Conservation (phyloP, 73 alveolate species). For the Paramecium primaurelia region DNA sequence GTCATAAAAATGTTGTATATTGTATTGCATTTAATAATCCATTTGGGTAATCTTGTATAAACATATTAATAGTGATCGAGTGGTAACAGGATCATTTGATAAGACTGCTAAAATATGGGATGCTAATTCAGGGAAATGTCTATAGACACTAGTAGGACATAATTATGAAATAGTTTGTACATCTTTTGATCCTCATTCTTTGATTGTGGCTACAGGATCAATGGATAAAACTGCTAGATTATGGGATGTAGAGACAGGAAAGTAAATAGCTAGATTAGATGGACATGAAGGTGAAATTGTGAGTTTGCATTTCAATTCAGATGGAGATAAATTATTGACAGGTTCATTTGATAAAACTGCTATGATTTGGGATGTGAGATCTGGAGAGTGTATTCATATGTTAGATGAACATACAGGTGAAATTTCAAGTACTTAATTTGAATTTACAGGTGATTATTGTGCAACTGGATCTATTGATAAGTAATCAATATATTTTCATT, state of each 20-base stretch:
- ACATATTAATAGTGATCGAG: slow-evolving; percentile 70
- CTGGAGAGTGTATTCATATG: slow-evolving; percentile 97
- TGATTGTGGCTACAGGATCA: slow-evolving; percentile 92
- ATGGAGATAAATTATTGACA: slow-evolving; percentile 98
- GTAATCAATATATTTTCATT: background rate
- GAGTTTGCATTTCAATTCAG: slow-evolving; percentile 96
- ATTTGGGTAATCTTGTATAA: slow-evolving; percentile 77
- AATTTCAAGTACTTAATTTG: slow-evolving; percentile 96
- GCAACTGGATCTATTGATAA: slow-evolving; percentile 96
- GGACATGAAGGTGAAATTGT: slow-evolving; percentile 99
- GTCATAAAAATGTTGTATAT: slow-evolving; percentile 99
- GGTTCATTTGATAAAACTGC: slow-evolving; percentile 99
- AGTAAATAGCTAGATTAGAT: slow-evolving; percentile 83
- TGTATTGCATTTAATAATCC: slow-evolving; percentile 99
- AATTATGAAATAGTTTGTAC: slow-evolving; percentile 98
- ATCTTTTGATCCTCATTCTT: slow-evolving; percentile 96
- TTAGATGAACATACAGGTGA: slow-evolving; percentile 96
- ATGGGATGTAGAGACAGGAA: slow-evolving; percentile 97
- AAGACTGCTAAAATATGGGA: slow-evolving; percentile 99
- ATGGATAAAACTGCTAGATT: slow-evolving; percentile 96
- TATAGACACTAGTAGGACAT: slow-evolving; percentile 97
- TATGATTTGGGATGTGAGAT: slow-evolving; percentile 97
- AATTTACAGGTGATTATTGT: slow-evolving; percentile 94
- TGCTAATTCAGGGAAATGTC: slow-evolving; percentile 96
- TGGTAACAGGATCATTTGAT: slow-evolving; percentile 99